A percentile compares a stretch with the other conserved stretches of the same genome.
phyloP scores from a whole-genome alignment of 2,329 filamentous ascomycete genomes.

The Phialocephala sp. region DNA sequence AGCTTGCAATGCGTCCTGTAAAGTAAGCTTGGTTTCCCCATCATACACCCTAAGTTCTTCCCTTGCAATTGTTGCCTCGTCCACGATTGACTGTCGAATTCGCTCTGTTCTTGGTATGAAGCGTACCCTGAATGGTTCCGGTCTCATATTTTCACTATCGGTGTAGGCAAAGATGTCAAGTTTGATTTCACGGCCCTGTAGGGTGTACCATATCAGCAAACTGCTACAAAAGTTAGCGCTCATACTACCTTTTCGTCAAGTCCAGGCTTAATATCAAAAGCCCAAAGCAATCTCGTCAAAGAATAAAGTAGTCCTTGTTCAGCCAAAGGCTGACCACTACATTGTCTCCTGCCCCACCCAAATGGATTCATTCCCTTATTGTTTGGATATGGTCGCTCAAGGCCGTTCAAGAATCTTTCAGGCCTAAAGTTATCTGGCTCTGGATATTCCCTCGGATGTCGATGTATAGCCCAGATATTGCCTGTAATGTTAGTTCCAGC shows the following conservation, averaged over 20 bases:
- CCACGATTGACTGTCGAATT: neutral
- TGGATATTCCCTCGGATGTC: slow-evolving; percentile 6
- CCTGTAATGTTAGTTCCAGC: neutral
- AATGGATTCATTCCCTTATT: slow-evolving; percentile 3
- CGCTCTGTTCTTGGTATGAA: neutral
- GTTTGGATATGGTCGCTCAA: neutral
- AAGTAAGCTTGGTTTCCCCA: slow-evolving; percentile 4
- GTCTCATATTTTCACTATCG: slow-evolving; percentile 11
- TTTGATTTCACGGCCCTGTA: neutral
- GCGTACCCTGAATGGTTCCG: slow-evolving; percentile 3
- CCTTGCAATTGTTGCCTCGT: neutral
- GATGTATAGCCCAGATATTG: slow-evolving; percentile 9
- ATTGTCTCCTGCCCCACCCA: slow-evolving; percentile 1
- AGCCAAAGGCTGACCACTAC: slow-evolving; percentile 6
- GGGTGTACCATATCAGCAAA: neutral
- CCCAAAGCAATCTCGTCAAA: neutral
- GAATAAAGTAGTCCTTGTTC: slow-evolving; percentile 1
- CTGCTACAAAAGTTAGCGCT: neutral
- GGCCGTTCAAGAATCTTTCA: slow-evolving; percentile 1
- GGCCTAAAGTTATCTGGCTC: slow-evolving; percentile 6
- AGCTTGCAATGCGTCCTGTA: neutral
- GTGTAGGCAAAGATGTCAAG: slow-evolving; percentile 12
- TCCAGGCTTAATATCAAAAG: slow-evolving; percentile 2
- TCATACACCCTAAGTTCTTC: neutral
- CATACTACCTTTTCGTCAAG: neutral